These are phyloP conservation scores for Catharanthus roseus DNA, from an alignment of 257 asterid species.

Conservation along the genomic window DNA sequence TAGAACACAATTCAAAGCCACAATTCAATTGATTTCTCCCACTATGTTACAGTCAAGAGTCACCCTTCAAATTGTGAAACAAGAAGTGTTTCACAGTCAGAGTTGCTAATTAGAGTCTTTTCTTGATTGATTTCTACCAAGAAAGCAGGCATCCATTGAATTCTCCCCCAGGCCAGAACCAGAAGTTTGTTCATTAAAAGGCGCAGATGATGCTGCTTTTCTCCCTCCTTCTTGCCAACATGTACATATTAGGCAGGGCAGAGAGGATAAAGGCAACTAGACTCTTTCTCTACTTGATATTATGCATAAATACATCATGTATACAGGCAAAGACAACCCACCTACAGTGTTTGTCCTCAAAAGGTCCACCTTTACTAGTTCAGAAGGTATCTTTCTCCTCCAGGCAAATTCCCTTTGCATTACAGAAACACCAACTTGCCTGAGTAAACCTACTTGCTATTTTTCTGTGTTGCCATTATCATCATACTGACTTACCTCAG, in stretches of 20 bases:
- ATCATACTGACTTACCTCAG: constrained; percentile 25
- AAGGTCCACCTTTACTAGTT: constrained; percentile 18
- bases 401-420: constrained; percentile 26
- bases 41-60: constrained; percentile 14
- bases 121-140: constrained; percentile 27
- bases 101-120: constrained; percentile 8
- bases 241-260: neutral
- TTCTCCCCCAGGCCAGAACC: constrained; percentile 29
- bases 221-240: constrained; percentile 17
- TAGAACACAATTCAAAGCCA: too few relatives aligned
- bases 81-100: constrained; percentile 25
- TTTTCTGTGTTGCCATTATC: neutral
- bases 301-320: neutral
- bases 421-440: constrained; percentile 12
- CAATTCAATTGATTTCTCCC: constrained; percentile 20
- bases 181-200: constrained; percentile 21
- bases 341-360: constrained; percentile 28
- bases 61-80: constrained; percentile 30
- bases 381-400: constrained; percentile 24
- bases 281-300: too few relatives aligned
- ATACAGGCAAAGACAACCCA: constrained; percentile 22
- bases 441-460: neutral
- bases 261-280: neutral
- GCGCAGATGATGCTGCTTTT: constrained; percentile 14
- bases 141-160: constrained; percentile 28